Evolutionary conservation across 2,329 filamentous ascomycete genomes (phyloP), one percentile per base, ranked within the genome.

Genomic region (Rhinocladiella mackenziei): DNA sequence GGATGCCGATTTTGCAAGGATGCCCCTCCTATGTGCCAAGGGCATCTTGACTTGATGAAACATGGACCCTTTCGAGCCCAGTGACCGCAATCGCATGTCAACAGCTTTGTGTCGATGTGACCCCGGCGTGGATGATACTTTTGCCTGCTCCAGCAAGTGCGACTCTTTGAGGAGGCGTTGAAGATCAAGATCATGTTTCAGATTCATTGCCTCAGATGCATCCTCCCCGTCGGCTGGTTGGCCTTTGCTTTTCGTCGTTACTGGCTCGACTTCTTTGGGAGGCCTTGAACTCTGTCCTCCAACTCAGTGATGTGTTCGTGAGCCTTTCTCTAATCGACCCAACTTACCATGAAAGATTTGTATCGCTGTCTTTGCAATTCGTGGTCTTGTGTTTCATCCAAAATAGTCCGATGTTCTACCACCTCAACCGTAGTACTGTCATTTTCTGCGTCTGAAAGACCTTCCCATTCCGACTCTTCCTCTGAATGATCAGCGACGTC

Each of bases 141-240:
- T 69, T 10, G 75, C 71, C 1, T 77, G 70, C 35, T 80, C 76
- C 45, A 97, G 80, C 49, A 97, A 82, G 66, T 95, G 89, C 0
- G 89, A 96, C 73, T 98, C 92, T 56, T 83, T 77, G 45, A 98
- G 80, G 29, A 98, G 80, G 34, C 89, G 83, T 64, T 96, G 91
- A 10, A 98, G 80, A 28, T 87, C 89, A 41, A 95, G 80, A 64
- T 97, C 92, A 65, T 96, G 89, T 63, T 89, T 89, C 13, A 97
- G 75, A 50, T 94, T 84, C 8, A 70, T 65, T 17, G 72, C 65
- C 61, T 84, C 81, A 13, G 74, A 74, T 47, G 74, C 66, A 20
- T 72, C 62, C 53, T 62, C 66, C 13, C 60, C 54, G 25, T 62
- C 59, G 17, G 49, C 41, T 39, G 61, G 46, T 13, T 41, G 33